phyloP scores from a whole-genome alignment of 768 basidiomycete species.

The Erythrobasidium yunnanense region DNA sequence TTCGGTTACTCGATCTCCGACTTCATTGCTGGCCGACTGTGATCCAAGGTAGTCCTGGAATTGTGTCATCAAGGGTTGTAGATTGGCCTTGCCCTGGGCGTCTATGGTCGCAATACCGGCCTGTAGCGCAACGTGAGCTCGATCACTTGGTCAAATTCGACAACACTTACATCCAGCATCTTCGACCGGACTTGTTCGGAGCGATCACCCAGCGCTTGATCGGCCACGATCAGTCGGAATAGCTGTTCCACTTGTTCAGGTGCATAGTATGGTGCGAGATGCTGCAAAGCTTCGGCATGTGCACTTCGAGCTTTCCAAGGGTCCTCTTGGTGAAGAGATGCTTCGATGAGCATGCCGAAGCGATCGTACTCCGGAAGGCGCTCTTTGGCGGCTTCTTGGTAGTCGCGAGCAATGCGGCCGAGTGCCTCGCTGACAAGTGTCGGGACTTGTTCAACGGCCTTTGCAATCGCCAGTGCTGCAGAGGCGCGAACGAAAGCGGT shows the following conservation, averaged over 20 bases:
- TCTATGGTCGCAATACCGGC: conserved; percentile 76
- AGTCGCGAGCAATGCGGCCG: conserved; percentile 55
- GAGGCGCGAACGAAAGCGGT: conserved; percentile 69
- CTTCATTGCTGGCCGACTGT: conserved; percentile 43
- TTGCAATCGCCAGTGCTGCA: conserved; percentile 60
- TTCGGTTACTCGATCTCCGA: conserved; percentile 77
- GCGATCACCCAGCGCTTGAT: conserved; percentile 78
- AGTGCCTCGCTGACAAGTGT: conserved; percentile 47
- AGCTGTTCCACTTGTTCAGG: conserved; percentile 55
- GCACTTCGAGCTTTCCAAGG: conserved; percentile 79
- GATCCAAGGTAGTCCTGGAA: conserved; percentile 66
- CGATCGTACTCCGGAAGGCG: conserved; percentile 84
- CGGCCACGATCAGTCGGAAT: conserved; percentile 75
- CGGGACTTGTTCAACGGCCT: conserved; percentile 63
- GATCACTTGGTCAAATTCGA: background rate
- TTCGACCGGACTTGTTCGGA: conserved; percentile 66
- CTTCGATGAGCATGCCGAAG: conserved; percentile 83
- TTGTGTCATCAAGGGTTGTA: conserved; percentile 62
- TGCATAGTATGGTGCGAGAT: conserved; percentile 57
- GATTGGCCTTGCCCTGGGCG: conserved; percentile 58
- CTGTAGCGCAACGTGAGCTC: conserved; percentile 35
- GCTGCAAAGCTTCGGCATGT: conserved; percentile 56
- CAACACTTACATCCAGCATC: conserved; percentile 53
- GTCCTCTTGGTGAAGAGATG: conserved; percentile 73
- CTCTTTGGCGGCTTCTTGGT: conserved; percentile 69